These are phyloP conservation scores for Antitrichia curtipendula DNA, from an alignment of 225 moss, liverwort and hornwort species.

Conservation along the genomic window DNA sequence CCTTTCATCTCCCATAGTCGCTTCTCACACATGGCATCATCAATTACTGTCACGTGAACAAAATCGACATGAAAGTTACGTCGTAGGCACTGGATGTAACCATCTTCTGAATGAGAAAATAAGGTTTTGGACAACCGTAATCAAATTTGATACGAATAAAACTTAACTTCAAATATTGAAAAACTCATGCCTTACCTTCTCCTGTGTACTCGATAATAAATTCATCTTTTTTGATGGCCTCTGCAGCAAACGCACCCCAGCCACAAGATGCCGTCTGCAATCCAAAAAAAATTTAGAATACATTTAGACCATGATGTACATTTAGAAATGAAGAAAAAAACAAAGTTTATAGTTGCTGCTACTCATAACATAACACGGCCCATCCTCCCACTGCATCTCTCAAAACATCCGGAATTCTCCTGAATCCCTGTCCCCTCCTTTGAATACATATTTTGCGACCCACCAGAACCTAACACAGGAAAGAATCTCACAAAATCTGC, in stretches of 20 bases:
- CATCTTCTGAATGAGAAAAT: not conserved
- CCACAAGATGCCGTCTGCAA: slow-evolving; percentile 68
- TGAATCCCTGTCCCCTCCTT: not conserved
- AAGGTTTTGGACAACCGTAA: not conserved
- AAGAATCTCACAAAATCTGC: not conserved
- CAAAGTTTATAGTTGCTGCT: not conserved
- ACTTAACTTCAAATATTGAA: not conserved
- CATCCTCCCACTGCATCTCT: not conserved
- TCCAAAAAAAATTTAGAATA: not conserved
- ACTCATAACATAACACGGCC: not conserved
- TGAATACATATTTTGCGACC: not conserved
- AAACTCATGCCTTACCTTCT: slow-evolving; percentile 41
- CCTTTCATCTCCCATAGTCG: slow-evolving; percentile 91
- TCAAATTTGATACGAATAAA: not conserved
- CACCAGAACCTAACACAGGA: not conserved
- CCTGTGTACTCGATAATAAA: slow-evolving; percentile 82
- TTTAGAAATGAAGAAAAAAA: not conserved
- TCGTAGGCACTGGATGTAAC: not conserved
- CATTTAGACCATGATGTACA: not conserved
- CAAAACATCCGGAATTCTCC: not conserved
- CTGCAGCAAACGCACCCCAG: slow-evolving; percentile 72
- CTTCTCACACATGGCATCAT: slow-evolving; percentile 83
- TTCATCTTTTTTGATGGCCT: slow-evolving; percentile 50
- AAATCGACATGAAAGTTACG: not conserved
- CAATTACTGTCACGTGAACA: slow-evolving; percentile 54